Evolutionary conservation across 306 rosid genomes (phyloP).

Genomic region (Prunus mume): DNA sequence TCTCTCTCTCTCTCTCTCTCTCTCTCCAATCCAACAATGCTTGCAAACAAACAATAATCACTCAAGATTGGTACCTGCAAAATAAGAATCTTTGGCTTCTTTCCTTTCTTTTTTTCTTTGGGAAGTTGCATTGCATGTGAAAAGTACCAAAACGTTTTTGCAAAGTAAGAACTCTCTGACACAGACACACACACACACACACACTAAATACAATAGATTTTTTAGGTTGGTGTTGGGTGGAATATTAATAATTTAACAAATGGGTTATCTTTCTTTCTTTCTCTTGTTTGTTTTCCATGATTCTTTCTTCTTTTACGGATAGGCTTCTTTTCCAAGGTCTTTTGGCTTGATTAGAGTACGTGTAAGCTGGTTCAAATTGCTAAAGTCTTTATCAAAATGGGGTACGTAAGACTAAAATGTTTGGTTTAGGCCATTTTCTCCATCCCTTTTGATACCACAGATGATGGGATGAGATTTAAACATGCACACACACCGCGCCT

Average conservation of each 20-base stretch:
- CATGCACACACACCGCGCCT: slow-evolving; percentile 24
- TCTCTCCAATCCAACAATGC: slow-evolving; percentile 39
- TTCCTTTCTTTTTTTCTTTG: background rate
- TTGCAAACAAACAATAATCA: slow-evolving; percentile 35
- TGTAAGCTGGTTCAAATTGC: slow-evolving; percentile 20
- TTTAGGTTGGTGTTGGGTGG: too few relatives aligned
- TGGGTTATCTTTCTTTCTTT: background rate
- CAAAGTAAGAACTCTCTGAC: background rate
- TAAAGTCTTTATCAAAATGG: slow-evolving; percentile 12
- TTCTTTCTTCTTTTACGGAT: background rate
- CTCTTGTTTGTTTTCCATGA: slow-evolving; percentile 23
- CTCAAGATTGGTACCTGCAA: slow-evolving; percentile 4
- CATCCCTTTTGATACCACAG: background rate
- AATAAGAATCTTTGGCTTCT: slow-evolving; percentile 12
- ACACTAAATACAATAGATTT: background rate
- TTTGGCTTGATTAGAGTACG: slow-evolving; percentile 30
- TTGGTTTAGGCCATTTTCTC: slow-evolving; percentile 49
- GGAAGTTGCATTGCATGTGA: slow-evolving; percentile 29
- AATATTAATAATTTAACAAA: too few relatives aligned
- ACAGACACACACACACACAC: background rate
- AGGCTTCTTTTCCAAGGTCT: background rate
- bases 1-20: slow-evolving; percentile 8
- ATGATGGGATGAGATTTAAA: slow-evolving; percentile 30
- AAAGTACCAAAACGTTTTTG: slow-evolving; percentile 6
- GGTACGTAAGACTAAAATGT: slow-evolving; percentile 1